Evolutionary conservation across 2,329 filamentous ascomycete species (phyloP), one percentile per base, ranked within the genome.

Genomic region (Pseudofabraea citricarpa): DNA sequence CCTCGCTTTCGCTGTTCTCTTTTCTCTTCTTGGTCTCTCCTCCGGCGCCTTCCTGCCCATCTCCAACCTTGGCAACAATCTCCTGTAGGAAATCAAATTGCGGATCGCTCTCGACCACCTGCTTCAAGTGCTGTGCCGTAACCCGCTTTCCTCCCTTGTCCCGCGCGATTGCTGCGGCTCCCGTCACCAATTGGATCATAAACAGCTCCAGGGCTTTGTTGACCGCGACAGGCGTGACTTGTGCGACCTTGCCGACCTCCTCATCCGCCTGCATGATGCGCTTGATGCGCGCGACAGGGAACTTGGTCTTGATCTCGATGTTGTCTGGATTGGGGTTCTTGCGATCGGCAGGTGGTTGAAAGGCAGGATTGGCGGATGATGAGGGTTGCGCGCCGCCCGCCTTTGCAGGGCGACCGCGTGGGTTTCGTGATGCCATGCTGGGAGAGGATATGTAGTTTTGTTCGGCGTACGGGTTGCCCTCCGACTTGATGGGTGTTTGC

Each of bases 251-350:
- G 49, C 93, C 93, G 0, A 98, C 90, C 63, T 98, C 93, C 61
- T 98, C 93, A 60, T 98, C 93, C 9, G 91, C 91, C 68, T 98
- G 93, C 93, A 98, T 97, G 59, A 98, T 97, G 40, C 93, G 83
- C 74, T 98, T 98, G 72, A 98, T 98, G 49, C 93, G 79, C 12
- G 93, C 93, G 23, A 95, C 95, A 1, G 93, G 93, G 59, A 98
- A 98, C 59, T 96, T 96, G 24, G 91, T 97, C 66, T 81, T 87
- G 56, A 98, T 89, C 33, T 89, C 65, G 68, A 95, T 68, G 64
- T 57, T 57, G 42, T 46, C 48, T 3, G 57, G 57, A 40, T 61
- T 60, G 9, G 58, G 57, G 29, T 58, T 78, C 64, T 68, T 81
- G 56, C 79, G 67, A 33, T 64, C 62, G 22, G 65, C 62, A 43